Evolutionary conservation across 768 basidiomycete genomes (phyloP), one percentile per base, ranked within the genome.

Genomic region (Phylloporus scabripes): DNA sequence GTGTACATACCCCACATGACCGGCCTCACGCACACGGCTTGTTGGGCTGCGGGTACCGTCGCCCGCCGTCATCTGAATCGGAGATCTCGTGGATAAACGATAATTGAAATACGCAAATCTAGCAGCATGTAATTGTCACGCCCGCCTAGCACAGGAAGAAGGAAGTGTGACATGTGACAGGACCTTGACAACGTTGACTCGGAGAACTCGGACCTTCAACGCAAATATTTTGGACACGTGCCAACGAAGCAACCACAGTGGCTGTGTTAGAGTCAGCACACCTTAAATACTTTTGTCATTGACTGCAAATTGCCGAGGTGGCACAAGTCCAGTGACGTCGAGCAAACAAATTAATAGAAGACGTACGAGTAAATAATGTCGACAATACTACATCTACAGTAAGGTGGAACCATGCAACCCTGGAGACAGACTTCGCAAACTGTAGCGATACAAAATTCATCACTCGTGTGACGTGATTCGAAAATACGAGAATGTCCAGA

Each of bases 341-440:
- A 55, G 40, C 47, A 15, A 51, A 43, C 45, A 45, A 28, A 66
- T 66, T 64, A 66, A 60, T 59, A 51, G 54, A 60, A 57, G 53
- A 42, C 52, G 64, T 67, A 69, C 49, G 52, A 47, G 59, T 67
- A 67, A 60, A 60, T 65, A 67, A 52, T 55, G 56, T 58, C 43
- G 59, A 52, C 52, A 58, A 54, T 67, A 60, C 59, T 67, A 60
- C 59, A 69, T 67, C 61, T 66, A 67, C 48, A 55, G 49, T 67
- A 69, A 56, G 56, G 56, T 45, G 55, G 53, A 56, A 54, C 48
- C 60, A 56, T 58, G 60, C 57, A 56, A 34, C 52, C 50, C 23
- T 40, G 12, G 53, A 48, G 53, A 53, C 55, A 34, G 48, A 52
- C 49, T 28, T 64, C 61, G 33, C 53, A 53, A 56, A 55, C 58